A percentile compares a stretch with the other conserved stretches of the same genome.
Conservation (phyloP, 176 grass and related monocot genomes). For the Oryza officinalis region DNA sequence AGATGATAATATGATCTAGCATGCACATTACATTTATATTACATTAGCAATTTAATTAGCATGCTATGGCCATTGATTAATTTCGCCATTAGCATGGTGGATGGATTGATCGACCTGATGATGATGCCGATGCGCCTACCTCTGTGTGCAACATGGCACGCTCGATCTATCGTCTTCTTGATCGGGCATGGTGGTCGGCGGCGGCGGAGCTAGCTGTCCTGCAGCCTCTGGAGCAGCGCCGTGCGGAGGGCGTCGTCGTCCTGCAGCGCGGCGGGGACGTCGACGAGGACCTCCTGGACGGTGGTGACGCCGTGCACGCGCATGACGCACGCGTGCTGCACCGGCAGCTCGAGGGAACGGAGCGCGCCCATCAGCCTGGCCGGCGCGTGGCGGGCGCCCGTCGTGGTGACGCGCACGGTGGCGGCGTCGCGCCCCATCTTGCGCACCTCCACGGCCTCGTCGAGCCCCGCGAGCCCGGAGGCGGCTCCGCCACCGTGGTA, state of each 20-base stretch:
- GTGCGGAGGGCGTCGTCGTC: slow-evolving; percentile 44
- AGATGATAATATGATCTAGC: no score
- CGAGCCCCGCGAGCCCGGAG: not conserved
- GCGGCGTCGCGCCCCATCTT: slow-evolving; percentile 41
- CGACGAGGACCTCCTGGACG: slow-evolving; percentile 64
- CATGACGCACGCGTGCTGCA: slow-evolving; percentile 59
- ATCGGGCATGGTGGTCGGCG: no score
- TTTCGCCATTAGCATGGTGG: not conserved
- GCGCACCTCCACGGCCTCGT: slow-evolving; percentile 39
- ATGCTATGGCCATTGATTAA: not conserved
- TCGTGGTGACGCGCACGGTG: slow-evolving; percentile 38
- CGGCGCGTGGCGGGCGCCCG: slow-evolving; percentile 36
- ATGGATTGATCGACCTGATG: no score
- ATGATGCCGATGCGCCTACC: not conserved
- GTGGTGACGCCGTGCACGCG: slow-evolving; percentile 47
- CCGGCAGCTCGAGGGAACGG: slow-evolving; percentile 45
- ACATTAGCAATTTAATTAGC: not conserved
- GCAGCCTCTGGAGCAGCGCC: slow-evolving; percentile 46
- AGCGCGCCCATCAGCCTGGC: slow-evolving; percentile 66
- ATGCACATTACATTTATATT: no score
- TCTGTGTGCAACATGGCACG: not conserved
- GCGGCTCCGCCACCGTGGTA: not conserved
- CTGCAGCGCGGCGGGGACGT: slow-evolving; percentile 42
- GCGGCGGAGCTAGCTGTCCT: slow-evolving; percentile 5
- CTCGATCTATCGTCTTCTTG: not conserved